Evolutionary conservation across 768 basidiomycete genomes (phyloP), one percentile per base, ranked within the genome.

Genomic region (Leucosporidium yakuticum): DNA sequence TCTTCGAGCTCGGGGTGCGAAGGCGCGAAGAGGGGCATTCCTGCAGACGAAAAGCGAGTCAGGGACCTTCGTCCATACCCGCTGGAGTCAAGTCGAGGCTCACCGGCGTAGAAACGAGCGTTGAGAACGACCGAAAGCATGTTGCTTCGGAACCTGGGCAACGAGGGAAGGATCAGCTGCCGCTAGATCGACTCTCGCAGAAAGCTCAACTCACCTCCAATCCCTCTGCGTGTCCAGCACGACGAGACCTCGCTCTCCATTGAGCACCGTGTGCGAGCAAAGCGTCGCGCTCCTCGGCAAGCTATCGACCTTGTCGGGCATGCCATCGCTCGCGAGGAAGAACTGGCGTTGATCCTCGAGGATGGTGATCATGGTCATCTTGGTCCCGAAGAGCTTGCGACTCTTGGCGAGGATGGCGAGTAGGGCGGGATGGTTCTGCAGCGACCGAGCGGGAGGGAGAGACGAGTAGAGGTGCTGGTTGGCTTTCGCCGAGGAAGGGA

Each of bases 11-110:
- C 29, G 0, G 69, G 62, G 1, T 62, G 62, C 3, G 69, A 70
- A 0, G 69, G 65, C 0, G 69, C 69, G 29, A 70, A 70, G 64
- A 70, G 31, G 27, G 69, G 69, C 62, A 66, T 63, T 29, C 62
- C 69, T 69, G 64, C 19, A 8, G 6, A 12, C 8, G 39, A 7
- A 44, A 12, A 15, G 39, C 11, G 39, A 15, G 39, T 44, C 39
- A 44, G 14, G 2, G 11, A 44, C 39, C 11, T 44, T 44, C 14
- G 14, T 7, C 39, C 3, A 44, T n/a, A n/a, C 8, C 6, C 6
- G 6, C 14, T 44, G 11, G 39, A 44, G 14, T 15, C 2, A n/a
- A n/a, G 11, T 15, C 14, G 8, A 3, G 14, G 14, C 39, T 44
- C 5, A 61, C 69, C 70, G 0, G 64, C 64, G 34, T 65, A 71